These are phyloP conservation scores for Podospora tetraspora DNA, from an alignment of 495 filamentous ascomycete genomes.

Conservation along the genomic window DNA sequence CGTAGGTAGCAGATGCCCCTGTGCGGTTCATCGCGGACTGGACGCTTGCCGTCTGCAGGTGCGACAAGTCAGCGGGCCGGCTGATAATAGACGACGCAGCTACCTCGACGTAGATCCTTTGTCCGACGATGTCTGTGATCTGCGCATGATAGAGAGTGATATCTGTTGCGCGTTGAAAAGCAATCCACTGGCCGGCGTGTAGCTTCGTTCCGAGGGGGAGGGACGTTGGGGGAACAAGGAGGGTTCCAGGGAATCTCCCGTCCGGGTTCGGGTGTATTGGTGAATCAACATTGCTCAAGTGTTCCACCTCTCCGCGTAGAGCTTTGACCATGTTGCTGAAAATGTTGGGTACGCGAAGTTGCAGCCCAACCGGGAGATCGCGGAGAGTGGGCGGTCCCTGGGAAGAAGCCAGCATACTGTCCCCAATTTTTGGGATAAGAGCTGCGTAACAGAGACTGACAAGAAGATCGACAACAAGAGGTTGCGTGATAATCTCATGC, in stretches of 20 bases:
- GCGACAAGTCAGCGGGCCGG: not conserved
- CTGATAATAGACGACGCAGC: not conserved
- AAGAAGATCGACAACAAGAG: conserved; percentile 80
- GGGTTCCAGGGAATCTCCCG: not conserved
- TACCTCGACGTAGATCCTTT: not conserved
- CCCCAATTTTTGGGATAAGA: conserved; percentile 8
- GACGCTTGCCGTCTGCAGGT: not conserved
- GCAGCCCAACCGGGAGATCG: not conserved
- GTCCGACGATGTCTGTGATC: not conserved
- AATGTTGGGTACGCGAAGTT: conserved; percentile 13
- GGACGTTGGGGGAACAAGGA: not conserved
- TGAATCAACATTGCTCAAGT: not conserved
- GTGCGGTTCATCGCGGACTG: not conserved
- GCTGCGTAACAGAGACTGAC: conserved; percentile 74
- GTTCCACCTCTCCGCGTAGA: not conserved
- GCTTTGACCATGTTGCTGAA: not conserved
- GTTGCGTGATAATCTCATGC: conserved; percentile 73
- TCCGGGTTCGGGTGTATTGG: not conserved
- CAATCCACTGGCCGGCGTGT: conserved; percentile 15
- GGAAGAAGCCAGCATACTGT: no score
- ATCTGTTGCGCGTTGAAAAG: conserved; percentile 9
- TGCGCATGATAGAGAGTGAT: not conserved
- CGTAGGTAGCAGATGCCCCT: not conserved
- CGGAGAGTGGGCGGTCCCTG: not conserved
- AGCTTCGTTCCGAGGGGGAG: not conserved